Conservation (phyloP, 352 stramenopile genomes). For the Phytophthora melonis region DNA sequence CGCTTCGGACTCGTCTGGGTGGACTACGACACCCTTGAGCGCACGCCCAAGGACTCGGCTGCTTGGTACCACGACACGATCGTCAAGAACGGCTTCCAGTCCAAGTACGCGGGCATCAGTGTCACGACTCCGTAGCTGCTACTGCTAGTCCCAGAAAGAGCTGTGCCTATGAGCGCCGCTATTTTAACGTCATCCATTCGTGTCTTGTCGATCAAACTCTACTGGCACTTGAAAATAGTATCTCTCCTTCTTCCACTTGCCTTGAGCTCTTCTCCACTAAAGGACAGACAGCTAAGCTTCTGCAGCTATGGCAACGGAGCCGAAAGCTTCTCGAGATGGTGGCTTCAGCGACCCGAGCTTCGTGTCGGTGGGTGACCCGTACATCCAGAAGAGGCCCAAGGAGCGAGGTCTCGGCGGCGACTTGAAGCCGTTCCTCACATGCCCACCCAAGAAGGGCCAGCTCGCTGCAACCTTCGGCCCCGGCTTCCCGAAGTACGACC, state of each 20-base stretch:
- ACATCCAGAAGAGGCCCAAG: constrained; percentile 52
- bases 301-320: constrained; percentile 28
- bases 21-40: constrained; percentile 67
- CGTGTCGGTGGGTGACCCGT: constrained; percentile 72
- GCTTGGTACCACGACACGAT: constrained; percentile 64
- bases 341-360: constrained; percentile 82
- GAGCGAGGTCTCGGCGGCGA: constrained; percentile 63
- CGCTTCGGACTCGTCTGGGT: constrained; percentile 70
- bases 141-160: background rate
- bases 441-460: constrained; percentile 71
- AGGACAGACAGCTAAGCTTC: background rate
- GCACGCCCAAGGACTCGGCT: constrained; percentile 68
- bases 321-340: constrained; percentile 70
- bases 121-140: constrained; percentile 14
- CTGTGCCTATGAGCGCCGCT: constrained; percentile 3
- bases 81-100: constrained; percentile 51
- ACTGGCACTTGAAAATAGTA: constrained; percentile 28
- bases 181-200: constrained; percentile 26
- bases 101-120: constrained; percentile 16
- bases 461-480: constrained; percentile 70
- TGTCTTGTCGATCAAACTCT: constrained; percentile 13
- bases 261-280: background rate
- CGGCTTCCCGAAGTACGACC: constrained; percentile 70
- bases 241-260: constrained; percentile 1
- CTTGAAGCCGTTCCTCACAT: constrained; percentile 80